A percentile compares a stretch with the other conserved stretches of the same genome.
These are phyloP conservation scores for Sungouiozyma intestinalis DNA, from an alignment of 805 yeast species.

Conservation along the genomic window DNA sequence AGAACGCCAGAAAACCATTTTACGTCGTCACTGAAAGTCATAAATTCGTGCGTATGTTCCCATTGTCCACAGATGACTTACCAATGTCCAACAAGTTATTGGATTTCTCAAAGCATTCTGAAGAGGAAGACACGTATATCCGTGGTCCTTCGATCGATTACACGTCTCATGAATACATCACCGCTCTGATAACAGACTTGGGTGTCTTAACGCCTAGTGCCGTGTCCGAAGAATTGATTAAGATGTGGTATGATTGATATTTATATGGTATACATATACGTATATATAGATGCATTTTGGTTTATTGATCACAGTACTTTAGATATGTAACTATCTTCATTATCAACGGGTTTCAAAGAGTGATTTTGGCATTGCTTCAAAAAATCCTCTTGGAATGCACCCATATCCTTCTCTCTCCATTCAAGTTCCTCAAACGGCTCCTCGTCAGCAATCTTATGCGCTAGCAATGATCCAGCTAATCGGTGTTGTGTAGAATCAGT, in stretches of 20 bases:
- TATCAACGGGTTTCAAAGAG: conserved; percentile 18
- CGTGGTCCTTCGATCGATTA: conserved; percentile 66
- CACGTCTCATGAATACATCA: conserved; percentile 90
- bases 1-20: conserved; percentile 81
- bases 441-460: conserved; percentile 54
- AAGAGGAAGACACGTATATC: conserved; percentile 25
- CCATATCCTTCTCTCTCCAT: conserved; percentile 37
- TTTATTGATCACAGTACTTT: conserved; percentile 12
- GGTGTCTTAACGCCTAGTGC: conserved; percentile 97
- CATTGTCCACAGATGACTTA: conserved; percentile 84
- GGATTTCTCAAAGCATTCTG: conserved; percentile 30
- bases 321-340: conserved; percentile 18
- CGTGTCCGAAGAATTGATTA: conserved; percentile 94
- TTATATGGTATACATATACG: background rate
- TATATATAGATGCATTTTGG: background rate
- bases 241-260: conserved; percentile 86
- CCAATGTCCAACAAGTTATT: conserved; percentile 47
- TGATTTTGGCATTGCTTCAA: conserved; percentile 14
- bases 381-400: conserved; percentile 19
- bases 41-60: conserved; percentile 93
- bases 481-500: conserved; percentile 48
- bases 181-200: conserved; percentile 90
- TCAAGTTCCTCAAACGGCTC: conserved; percentile 37
- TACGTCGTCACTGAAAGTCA: conserved; percentile 93
- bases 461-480: conserved; percentile 57